phyloP scores from a whole-genome alignment of 2,329 filamentous ascomycete genomes.

The Colletotrichum endophyticum region DNA sequence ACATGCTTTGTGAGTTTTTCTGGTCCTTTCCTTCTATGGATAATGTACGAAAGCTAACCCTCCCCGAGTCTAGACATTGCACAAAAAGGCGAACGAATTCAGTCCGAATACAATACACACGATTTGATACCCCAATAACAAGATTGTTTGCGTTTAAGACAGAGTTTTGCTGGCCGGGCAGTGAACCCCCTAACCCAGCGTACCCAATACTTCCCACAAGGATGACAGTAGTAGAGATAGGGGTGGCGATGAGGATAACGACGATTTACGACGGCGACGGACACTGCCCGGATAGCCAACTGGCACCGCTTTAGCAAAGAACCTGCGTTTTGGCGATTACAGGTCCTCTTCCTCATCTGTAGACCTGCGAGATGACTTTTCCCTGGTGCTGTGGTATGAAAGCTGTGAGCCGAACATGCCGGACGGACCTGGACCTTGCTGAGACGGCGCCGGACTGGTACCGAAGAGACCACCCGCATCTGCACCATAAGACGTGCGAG shows the following conservation, averaged over 20 bases:
- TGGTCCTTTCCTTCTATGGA: neutral
- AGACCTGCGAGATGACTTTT: rapidly evolving
- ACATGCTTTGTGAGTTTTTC: slow-evolving; percentile 9
- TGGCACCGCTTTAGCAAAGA: no score
- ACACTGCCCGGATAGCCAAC: no score
- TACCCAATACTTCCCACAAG: no score
- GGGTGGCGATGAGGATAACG: rapidly evolving
- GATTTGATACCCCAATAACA: slow-evolving; percentile 15
- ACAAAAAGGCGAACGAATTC: neutral
- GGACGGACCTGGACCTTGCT: neutral
- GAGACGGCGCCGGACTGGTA: neutral
- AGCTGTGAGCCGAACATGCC: rapidly evolving
- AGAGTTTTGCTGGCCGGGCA: no score
- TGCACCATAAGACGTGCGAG: rapidly evolving
- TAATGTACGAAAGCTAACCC: neutral
- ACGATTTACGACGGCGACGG: no score
- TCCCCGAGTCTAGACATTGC: neutral
- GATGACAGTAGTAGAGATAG: no score
- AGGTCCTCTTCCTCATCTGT: neutral
- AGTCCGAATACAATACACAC: slow-evolving; percentile 4
- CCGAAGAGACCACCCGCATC: neutral
- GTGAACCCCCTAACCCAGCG: no score
- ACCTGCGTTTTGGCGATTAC: neutral
- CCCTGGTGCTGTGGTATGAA: neutral
- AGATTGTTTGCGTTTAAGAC: neutral